Conservation (phyloP, 2,329 filamentous ascomycete genomes). For the Colletotrichum viniferum region DNA sequence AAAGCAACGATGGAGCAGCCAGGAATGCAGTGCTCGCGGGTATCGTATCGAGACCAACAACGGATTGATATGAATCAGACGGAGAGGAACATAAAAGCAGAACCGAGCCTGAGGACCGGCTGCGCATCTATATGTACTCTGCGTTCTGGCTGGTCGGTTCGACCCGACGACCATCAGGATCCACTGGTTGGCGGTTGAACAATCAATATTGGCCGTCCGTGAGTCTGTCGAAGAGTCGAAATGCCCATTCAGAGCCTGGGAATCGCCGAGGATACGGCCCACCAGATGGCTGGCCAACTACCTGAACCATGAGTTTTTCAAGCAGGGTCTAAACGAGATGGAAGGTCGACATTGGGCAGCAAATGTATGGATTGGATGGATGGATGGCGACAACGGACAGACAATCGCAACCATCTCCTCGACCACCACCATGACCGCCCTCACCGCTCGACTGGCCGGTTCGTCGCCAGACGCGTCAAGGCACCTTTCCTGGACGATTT, state of each 20-base stretch:
- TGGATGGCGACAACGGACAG: not conserved
- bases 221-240: not conserved
- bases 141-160: not conserved
- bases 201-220: not conserved
- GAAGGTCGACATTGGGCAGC: conserved; percentile 12
- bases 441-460: conserved; percentile 8
- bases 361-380: not conserved
- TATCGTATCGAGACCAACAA: not conserved
- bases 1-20: not conserved
- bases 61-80: not conserved
- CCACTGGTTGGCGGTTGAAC: not conserved
- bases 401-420: not conserved
- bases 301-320: not conserved
- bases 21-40: not conserved
- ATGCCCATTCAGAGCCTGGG: not conserved
- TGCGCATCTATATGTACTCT: conserved; percentile 14
- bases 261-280: conserved; percentile 15
- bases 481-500: not conserved
- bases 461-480: conserved; percentile 15
- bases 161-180: not conserved
- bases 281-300: conserved; percentile 16
- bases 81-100: not conserved
- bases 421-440: not conserved
- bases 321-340: not conserved
- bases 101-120: not conserved